Evolutionary conservation across 768 basidiomycete genomes (phyloP), one percentile per base, ranked within the genome.

Genomic region (Rubroboletus satanas): DNA sequence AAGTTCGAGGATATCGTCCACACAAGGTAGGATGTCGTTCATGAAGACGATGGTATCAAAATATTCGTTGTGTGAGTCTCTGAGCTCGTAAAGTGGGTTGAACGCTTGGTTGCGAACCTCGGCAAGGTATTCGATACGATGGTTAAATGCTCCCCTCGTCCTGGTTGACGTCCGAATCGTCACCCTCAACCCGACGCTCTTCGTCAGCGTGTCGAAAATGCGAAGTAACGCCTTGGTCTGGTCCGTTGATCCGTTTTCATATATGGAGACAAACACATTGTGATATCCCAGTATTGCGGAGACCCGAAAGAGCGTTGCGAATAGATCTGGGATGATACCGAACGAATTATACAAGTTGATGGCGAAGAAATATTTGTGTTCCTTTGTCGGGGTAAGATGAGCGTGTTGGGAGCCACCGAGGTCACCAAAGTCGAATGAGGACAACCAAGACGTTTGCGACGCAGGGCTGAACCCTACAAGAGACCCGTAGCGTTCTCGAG

Each of bases 261-360:
- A 98, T 61, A 98, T 97, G 48, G 94, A 96, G 45, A 98, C 93
- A 68, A 87, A 98, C 65, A 98, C 93, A 70, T 99, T 99, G 72
- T 97, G 93, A 74, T 92, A 98, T 6, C 97, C 97, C 32, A 99
- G 79, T 59, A 99, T 83, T 37, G 90, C 81, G 0, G 93, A 86
- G 37, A 95, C 86, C 53, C 94, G 85, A 79, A 99, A 99, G 62
- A 99, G 87, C 21, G 94, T 94, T 32, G 93, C 87, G 71, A 98
- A 98, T 35, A 98, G 81, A 74, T 99, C 97, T 17, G 97, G 95
- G 61, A 98, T 95, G 70, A 98, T 77, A 74, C 97, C 94, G 83
- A 98, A 99, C 12, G 95, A 98, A 78, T 99, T 99, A 80, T 98
- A 98, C 55, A 98, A 79, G 74, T 99, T 99, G 81, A 99, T 98